Base-by-base conservation (phyloP, 2,329 filamentous ascomycete species). In the Phyllosticta citrichinensis region DNA sequence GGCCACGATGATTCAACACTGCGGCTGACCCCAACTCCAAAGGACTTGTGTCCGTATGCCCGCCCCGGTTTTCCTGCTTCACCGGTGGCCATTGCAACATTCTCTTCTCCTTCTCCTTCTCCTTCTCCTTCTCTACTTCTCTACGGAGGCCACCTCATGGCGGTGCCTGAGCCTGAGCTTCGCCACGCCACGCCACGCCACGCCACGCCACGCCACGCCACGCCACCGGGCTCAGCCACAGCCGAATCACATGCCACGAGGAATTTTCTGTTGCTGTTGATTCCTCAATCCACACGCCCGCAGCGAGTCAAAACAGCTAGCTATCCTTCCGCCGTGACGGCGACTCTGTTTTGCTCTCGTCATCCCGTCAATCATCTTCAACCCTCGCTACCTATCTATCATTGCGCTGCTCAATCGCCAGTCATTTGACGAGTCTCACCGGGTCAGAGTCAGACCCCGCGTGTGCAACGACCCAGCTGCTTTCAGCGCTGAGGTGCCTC, bases 201-300 rank as follows among this genome's bases (percentile, higher is more conserved):
- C 57, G 57, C 57, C 57, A 59, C 52, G 57, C 57, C 47, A 20
- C 47, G 51, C 51, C 10, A 22, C 19, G 52, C 22, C 22, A 22
- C 22, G 52, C 12, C 58, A 50, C 52, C 3, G 27, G 52, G 40
- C 27, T 47, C 58, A 27, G n/a, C 54, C 56, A 54, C 56, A 54
- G 58, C 58, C 56, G 58, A 54, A 56, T 60, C 58, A 60, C 58
- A 60, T 60, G 58, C 22, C 58, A 30, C 33, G 54, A 55, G 58
- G 58, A 60, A 52, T 60, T 55, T 60, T 60, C 22, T 22, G 22
- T 2, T 22, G 2, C 22, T 22, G n/a, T n/a, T n/a, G n/a, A n/a
- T 3, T 22, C 22, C 22, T 22, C 22, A 22, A 22, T 3, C 22
- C 22, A 22, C 22, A 22, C 22, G 22, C 22, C 22, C 22, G 22